Evolutionary conservation across 192 early-diverging fungal species (phyloP), one percentile per base, ranked within the genome.

Genomic region (Coemansia sp.): DNA sequence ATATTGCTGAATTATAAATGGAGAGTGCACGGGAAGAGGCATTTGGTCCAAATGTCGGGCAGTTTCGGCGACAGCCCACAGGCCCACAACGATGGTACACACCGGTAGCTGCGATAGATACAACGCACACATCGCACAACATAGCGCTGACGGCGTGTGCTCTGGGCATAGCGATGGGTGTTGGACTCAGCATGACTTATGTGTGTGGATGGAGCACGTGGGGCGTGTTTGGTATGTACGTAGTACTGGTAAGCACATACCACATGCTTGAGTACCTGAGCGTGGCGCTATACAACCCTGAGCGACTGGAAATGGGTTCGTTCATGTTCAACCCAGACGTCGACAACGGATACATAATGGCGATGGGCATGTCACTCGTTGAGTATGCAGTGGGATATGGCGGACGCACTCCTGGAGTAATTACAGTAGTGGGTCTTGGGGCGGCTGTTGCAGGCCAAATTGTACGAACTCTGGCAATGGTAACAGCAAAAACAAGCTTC

Each of bases 401-500:
- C 11, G 14, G 20, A 26, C 12, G 11, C 16, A 55, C 85, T 85
- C 49, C 88, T 87, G 37, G 89, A 87, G 11, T 41, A 9, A 20
- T 55, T 37, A 50, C 66, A 78, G 48, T 80, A 60, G 24, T 69
- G 83, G 94, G 89, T 13, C 59, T 94, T 3, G 23, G 79, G 3
- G 22, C 86, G 9, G 75, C 92, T 9, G 43, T 92, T n/a, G 59
- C 83, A 0, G 90, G 91, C 1, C 96, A 98, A 73, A 19, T 60
- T 14, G 84, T 89, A 27, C 84, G 96, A 7, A 90, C 92, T 9
- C 64, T 88, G 38, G 95, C 94, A 13, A 96, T 96, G 94, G 75
- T 93, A 38, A 92, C 89, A n/a, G 94, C 95, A 13, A 91, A 89
- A 55, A 78, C 84, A 13, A 98, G 95, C 75, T 93, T 93, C 65